A percentile compares a stretch with the other conserved stretches of the same genome.
phyloP scores from a whole-genome alignment of 179 eudicot species.

The Nepenthes alata region DNA sequence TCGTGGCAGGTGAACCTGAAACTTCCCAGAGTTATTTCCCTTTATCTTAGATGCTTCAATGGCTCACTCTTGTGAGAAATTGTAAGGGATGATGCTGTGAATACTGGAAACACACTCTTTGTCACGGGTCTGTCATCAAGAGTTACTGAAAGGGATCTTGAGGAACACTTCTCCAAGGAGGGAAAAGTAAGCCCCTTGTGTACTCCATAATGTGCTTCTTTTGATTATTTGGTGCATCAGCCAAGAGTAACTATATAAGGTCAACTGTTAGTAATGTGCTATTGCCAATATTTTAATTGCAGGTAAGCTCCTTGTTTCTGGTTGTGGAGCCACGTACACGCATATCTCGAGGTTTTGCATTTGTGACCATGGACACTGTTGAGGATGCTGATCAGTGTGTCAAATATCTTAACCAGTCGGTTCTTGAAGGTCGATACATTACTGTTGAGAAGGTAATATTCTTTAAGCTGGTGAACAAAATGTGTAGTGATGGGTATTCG shows the following conservation, averaged over 20 bases:
- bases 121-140: slow-evolving; percentile 93
- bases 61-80: slow-evolving; percentile 7
- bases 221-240: too few species aligned
- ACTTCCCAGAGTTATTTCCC: neutral
- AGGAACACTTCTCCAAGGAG: slow-evolving; percentile 75
- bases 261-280: neutral
- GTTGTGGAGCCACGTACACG: slow-evolving; percentile 90
- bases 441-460: slow-evolving; percentile 80
- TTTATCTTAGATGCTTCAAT: neutral
- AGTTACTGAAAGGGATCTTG: slow-evolving; percentile 80
- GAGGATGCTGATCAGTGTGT: slow-evolving; percentile 87
- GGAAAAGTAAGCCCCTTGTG: slow-evolving; percentile 51
- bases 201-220: neutral
- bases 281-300: neutral
- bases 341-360: slow-evolving; percentile 88
- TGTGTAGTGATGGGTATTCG: slow-evolving; percentile 15
- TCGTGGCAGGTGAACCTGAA: slow-evolving; percentile 52
- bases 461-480: slow-evolving; percentile 1
- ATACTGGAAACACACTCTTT: slow-evolving; percentile 74
- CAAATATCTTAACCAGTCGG: slow-evolving; percentile 80
- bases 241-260: too few species aligned
- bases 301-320: slow-evolving; percentile 56
- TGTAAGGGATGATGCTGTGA: slow-evolving; percentile 43
- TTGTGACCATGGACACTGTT: slow-evolving; percentile 58
- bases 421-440: slow-evolving; percentile 87